Evolutionary conservation across 345 rosid species (phyloP).

Genomic region (Nephelium lappaceum): DNA sequence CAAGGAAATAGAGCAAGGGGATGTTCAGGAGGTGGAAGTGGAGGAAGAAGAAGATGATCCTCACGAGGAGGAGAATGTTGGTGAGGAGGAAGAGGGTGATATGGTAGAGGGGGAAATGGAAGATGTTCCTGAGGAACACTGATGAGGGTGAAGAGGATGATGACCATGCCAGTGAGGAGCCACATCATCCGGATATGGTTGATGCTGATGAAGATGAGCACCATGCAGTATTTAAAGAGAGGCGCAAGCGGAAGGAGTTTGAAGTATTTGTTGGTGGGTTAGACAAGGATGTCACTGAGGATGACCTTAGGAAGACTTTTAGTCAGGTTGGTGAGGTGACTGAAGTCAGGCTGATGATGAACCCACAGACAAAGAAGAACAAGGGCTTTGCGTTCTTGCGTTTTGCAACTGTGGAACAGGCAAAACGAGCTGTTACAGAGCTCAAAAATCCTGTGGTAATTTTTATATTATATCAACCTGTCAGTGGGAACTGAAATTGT

Average conservation of each 20-base stretch:
- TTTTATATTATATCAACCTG: slow-evolving; percentile 36
- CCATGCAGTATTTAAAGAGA: slow-evolving; percentile 73
- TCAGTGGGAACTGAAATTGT: slow-evolving; percentile 33
- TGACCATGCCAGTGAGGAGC: slow-evolving; percentile 53
- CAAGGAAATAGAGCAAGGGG: slow-evolving; percentile 68
- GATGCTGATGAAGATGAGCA: slow-evolving; percentile 71
- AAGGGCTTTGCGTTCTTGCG: slow-evolving; percentile 98
- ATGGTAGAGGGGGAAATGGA: slow-evolving; percentile 63
- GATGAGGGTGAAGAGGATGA: slow-evolving; percentile 60
- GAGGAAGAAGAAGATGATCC: slow-evolving; percentile 61
- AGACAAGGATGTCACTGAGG: slow-evolving; percentile 86
- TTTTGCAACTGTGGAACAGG: slow-evolving; percentile 90
- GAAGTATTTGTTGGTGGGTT: slow-evolving; percentile 94
- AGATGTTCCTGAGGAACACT: slow-evolving; percentile 59
- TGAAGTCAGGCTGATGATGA: slow-evolving; percentile 90
- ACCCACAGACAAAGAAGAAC: slow-evolving; percentile 88
- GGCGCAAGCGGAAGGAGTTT: slow-evolving; percentile 94
- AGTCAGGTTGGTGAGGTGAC: slow-evolving; percentile 78
- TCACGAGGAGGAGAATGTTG: slow-evolving; percentile 57
- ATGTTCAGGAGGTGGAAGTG: slow-evolving; percentile 46
- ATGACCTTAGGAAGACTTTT: slow-evolving; percentile 80
- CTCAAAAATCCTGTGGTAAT: slow-evolving; percentile 89
- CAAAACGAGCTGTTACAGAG: slow-evolving; percentile 80
- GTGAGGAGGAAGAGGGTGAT: slow-evolving; percentile 68
- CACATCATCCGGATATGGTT: slow-evolving; percentile 49